A percentile compares a stretch with the other conserved stretches of the same genome.
Evolutionary conservation across 1,139 yeast genomes (phyloP).

Genomic region (Saccharomycopsis hybrid): DNA sequence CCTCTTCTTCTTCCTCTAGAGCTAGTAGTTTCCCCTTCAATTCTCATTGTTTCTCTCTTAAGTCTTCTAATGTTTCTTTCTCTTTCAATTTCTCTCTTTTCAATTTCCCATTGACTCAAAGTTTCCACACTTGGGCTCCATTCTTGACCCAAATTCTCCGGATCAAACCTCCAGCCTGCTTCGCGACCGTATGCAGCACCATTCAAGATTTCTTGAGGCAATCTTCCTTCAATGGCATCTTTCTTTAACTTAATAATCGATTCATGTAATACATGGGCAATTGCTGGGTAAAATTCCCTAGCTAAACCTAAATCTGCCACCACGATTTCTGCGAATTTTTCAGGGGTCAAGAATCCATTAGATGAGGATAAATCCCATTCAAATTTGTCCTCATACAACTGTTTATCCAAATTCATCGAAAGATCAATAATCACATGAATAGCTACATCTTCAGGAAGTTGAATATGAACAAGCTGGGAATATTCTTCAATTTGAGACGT

Average conservation of each 20-base stretch:
- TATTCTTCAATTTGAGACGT: conserved; percentile 76
- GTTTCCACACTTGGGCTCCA: conserved; percentile 91
- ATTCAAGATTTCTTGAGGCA: conserved; percentile 52
- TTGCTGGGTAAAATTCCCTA: conserved; percentile 85
- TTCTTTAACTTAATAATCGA: conserved; percentile 67
- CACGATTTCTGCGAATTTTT: conserved; percentile 71
- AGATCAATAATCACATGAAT: conserved; percentile 74
- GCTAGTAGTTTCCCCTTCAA: conserved; percentile 36
- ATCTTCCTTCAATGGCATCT: conserved; percentile 77
- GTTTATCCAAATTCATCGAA: conserved; percentile 77
- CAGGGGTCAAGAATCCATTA: conserved; percentile 53
- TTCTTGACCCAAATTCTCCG: conserved; percentile 56
- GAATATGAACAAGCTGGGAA: conserved; percentile 55
- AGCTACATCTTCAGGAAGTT: conserved; percentile 56
- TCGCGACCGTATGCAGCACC: conserved; percentile 52
- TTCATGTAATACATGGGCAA: conserved; percentile 84
- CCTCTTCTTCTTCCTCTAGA: conserved; percentile 38
- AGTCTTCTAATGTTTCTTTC: conserved; percentile 86
- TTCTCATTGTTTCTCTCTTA: conserved; percentile 80
- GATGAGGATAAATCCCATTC: conserved; percentile 77
- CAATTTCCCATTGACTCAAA: conserved; percentile 87
- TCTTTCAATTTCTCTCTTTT: conserved; percentile 89
- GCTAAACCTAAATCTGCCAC: conserved; percentile 80
- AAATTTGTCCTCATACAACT: conserved; percentile 82
- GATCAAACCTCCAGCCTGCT: conserved; percentile 62